Evolutionary conservation across 768 basidiomycete species (phyloP).

Genomic region (Tricholoma terreum): DNA sequence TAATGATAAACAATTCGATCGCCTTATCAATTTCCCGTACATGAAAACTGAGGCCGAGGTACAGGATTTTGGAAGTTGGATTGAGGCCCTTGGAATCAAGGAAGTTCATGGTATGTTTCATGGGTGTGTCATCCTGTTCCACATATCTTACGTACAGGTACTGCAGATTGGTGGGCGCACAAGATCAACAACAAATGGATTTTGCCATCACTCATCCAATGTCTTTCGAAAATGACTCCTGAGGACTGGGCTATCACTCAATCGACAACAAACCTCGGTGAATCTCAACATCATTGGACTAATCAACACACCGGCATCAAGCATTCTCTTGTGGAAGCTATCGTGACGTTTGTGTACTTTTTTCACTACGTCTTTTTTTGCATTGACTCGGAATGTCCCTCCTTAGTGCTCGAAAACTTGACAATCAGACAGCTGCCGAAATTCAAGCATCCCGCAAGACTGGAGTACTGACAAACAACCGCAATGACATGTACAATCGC

Average conservation of each 20-base stretch:
- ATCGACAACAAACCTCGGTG: neutral
- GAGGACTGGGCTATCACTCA: conserved; percentile 1
- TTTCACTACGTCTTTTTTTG: neutral
- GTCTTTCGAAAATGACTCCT: neutral
- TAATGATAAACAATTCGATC: neutral
- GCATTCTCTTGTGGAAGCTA: conserved; percentile 1
- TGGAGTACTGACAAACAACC: neutral
- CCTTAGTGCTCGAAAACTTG: neutral
- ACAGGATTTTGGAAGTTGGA: neutral
- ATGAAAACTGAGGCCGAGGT: neutral
- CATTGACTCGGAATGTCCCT: no score
- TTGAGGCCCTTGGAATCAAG: neutral
- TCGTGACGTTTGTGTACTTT: neutral
- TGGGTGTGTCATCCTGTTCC: neutral
- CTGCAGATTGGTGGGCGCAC: neutral
- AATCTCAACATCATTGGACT: conserved; percentile 4
- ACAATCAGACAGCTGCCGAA: neutral
- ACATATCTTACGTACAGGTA: neutral
- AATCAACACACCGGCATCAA: conserved; percentile 3
- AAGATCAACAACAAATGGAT: neutral
- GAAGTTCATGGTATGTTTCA: neutral
- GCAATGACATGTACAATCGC: neutral
- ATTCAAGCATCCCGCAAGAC: neutral
- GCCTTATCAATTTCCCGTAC: neutral
- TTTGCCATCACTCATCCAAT: neutral